phyloP scores from a whole-genome alignment of 306 rosid genomes.

The Ziziphus jujuba region DNA sequence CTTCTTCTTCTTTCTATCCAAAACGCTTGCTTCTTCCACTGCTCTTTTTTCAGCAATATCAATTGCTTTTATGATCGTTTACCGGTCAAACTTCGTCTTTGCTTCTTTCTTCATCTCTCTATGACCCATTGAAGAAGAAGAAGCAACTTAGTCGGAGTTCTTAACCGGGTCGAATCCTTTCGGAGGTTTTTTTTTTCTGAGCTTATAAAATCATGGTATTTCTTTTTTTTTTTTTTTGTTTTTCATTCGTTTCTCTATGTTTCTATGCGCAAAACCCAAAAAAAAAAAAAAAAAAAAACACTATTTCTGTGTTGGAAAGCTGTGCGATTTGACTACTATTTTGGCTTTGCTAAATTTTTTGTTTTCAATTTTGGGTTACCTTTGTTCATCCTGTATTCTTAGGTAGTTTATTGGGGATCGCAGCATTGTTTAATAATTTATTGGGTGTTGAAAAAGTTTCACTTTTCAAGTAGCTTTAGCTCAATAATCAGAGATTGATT shows the following conservation, averaged over 20 bases:
- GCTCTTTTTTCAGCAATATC: too few relatives aligned
- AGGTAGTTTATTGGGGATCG: background rate
- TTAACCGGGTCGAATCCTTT: too few relatives aligned
- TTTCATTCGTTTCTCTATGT: too few relatives aligned
- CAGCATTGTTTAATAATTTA: background rate
- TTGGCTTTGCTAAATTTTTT: background rate
- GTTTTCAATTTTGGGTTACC: background rate
- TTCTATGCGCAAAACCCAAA: too few relatives aligned
- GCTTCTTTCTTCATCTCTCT: background rate
- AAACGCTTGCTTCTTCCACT: too few relatives aligned
- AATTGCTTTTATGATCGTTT: background rate
- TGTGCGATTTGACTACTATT: too few relatives aligned
- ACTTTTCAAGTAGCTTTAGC: constrained; percentile 8
- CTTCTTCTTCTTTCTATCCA: too few relatives aligned
- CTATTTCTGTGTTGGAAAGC: too few relatives aligned
- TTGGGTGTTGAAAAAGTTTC: background rate
- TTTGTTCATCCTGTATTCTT: background rate
- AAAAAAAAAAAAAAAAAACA: too few relatives aligned
- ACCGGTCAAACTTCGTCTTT: background rate
- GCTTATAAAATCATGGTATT: background rate
- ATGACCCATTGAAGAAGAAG: background rate
- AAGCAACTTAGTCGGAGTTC: too few relatives aligned
- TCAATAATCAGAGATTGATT: background rate
- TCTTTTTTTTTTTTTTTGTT: background rate
- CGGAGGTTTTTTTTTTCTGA: background rate